Conservation (phyloP, 2,329 filamentous ascomycete species). For the Trichocomaceae sp. region DNA sequence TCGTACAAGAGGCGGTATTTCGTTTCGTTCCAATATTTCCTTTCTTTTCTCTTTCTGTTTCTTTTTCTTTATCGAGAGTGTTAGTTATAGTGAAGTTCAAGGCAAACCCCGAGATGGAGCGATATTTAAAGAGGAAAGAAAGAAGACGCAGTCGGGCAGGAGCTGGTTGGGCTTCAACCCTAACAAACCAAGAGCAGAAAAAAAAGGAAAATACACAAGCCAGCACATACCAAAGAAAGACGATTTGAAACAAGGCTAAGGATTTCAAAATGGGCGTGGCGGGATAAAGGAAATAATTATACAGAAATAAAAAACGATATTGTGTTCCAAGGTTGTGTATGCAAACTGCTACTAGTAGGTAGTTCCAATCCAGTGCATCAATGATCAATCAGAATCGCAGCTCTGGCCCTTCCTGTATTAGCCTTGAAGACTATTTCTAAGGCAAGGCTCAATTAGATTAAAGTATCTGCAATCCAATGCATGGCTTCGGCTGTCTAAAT, state of each 20-base stretch:
- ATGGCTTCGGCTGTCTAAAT: not conserved
- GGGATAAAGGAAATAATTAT: not conserved
- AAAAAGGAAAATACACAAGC: not conserved
- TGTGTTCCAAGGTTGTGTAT: too few species aligned
- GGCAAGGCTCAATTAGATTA: not conserved
- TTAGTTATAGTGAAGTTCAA: not conserved
- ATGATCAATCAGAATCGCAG: not conserved
- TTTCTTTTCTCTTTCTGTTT: not conserved
- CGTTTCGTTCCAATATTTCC: too few species aligned
- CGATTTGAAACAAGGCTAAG: conserved; percentile 2
- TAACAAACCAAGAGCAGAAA: not conserved
- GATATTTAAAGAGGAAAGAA: conserved; percentile 2
- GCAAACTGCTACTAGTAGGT: not conserved
- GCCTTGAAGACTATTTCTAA: not conserved
- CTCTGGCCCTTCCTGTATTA: not conserved
- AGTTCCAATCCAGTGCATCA: not conserved
- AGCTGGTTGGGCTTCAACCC: conserved; percentile 10
- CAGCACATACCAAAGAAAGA: not conserved
- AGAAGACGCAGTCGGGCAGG: conserved; percentile 3
- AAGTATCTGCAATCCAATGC: not conserved
- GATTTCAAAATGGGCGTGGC: not conserved
- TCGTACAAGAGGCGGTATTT: too few species aligned
- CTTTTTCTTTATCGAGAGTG: not conserved
- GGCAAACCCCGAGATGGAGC: too few species aligned
- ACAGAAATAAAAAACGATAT: too few species aligned